These are phyloP conservation scores for Pulicaria dysenterica DNA, from an alignment of 129 eudicot species.

Conservation along the genomic window DNA sequence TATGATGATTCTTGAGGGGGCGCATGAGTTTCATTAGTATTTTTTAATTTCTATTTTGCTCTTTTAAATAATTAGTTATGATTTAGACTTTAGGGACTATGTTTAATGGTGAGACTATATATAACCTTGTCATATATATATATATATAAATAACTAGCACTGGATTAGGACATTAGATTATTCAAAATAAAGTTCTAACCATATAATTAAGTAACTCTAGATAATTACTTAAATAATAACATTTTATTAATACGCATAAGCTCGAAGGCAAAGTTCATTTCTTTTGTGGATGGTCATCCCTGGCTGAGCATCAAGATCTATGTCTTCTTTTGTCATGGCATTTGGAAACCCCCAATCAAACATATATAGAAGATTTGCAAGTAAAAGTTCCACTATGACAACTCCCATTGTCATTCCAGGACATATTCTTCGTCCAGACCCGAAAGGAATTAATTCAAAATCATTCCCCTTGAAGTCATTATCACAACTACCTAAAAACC, in stretches of 20 bases:
- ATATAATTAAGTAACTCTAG: no score
- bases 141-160: no score
- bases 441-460: slow-evolving; percentile 36
- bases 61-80: no score
- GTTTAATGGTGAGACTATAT: no score
- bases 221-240: no score
- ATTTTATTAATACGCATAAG: background rate
- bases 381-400: slow-evolving; percentile 23
- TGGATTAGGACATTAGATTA: no score
- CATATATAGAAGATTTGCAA: slow-evolving; percentile 32
- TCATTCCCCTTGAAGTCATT: slow-evolving; percentile 34
- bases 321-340: slow-evolving; percentile 29
- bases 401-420: slow-evolving; percentile 39
- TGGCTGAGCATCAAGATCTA: slow-evolving; percentile 24
- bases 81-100: no score
- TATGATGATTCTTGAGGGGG: no score
- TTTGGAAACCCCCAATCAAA: slow-evolving; percentile 32
- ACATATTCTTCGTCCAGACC: slow-evolving; percentile 35
- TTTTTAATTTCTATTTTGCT: no score
- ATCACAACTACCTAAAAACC: slow-evolving; percentile 33
- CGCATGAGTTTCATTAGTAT: no score
- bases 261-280: slow-evolving; percentile 13
- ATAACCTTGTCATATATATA: no score
- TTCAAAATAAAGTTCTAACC: no score
- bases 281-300: slow-evolving; percentile 37